Percentiles rank a stretch among this genome's conserved stretches.
phyloP scores from a whole-genome alignment of 768 basidiomycete genomes.

The Kwoniella europaea region DNA sequence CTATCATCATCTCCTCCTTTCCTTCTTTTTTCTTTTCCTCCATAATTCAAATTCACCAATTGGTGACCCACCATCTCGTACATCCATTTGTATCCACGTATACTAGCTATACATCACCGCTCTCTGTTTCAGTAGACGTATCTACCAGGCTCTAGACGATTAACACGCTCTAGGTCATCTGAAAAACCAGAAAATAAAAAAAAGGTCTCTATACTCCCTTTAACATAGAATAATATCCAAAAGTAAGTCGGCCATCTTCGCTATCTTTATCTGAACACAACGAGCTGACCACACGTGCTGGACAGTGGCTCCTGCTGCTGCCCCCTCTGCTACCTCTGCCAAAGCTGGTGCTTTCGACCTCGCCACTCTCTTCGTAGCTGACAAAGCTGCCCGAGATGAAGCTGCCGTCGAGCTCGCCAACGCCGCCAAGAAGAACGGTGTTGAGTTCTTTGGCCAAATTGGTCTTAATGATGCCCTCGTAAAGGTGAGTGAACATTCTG shows the following conservation, averaged over 20 bases:
- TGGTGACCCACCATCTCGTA: not conserved
- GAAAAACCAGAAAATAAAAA: slow-evolving; percentile 11
- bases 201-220: slow-evolving; percentile 8
- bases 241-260: slow-evolving; percentile 16
- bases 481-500: slow-evolving; percentile 60
- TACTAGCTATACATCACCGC: slow-evolving; percentile 1
- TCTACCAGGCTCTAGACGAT: not conserved
- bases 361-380: slow-evolving; percentile 76
- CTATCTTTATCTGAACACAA: not conserved
- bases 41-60: not conserved
- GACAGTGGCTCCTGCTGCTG: slow-evolving; percentile 66
- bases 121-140: not conserved
- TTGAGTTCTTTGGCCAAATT: slow-evolving; percentile 71
- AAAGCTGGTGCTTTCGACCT: slow-evolving; percentile 68
- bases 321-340: slow-evolving; percentile 67
- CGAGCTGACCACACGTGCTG: not conserved
- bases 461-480: slow-evolving; percentile 74
- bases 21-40: slow-evolving; percentile 9
- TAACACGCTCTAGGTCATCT: slow-evolving; percentile 1
- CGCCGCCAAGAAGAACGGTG: slow-evolving; percentile 81
- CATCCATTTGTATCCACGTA: not conserved
- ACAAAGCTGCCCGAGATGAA: slow-evolving; percentile 78
- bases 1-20: slow-evolving; percentile 13
- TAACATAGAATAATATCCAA: slow-evolving; percentile 24
- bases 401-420: slow-evolving; percentile 74